A percentile compares a stretch with the other conserved stretches of the same genome.
Evolutionary conservation across 306 rosid species (phyloP).

Genomic region (Elaeagnus macrophylla): DNA sequence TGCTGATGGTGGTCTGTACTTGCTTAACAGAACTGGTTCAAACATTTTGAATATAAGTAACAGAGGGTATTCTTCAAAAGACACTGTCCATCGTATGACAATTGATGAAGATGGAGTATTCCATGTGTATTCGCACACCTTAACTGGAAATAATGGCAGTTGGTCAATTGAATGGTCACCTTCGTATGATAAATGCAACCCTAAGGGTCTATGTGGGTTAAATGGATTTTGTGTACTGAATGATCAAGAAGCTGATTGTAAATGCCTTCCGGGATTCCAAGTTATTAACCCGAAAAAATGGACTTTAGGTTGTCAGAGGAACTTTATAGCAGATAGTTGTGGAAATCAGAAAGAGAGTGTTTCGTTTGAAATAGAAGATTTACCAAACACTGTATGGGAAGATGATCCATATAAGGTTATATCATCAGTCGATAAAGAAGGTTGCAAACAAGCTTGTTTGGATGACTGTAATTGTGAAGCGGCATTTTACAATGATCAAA

Average conservation of each 20-base stretch:
- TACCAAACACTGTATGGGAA: background rate
- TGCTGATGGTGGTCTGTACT: conserved; percentile 11
- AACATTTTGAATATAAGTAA: background rate
- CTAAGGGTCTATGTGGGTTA: conserved; percentile 9
- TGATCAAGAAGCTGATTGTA: conserved; percentile 4
- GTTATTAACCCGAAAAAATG: background rate
- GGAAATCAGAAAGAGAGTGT: background rate
- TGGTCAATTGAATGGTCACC: conserved; percentile 8
- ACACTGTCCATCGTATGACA: background rate
- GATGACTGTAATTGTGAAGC: conserved; percentile 23
- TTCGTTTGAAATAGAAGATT: background rate
- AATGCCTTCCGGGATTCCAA: conserved; percentile 12
- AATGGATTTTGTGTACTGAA: conserved; percentile 8
- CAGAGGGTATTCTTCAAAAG: background rate
- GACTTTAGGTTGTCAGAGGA: conserved; percentile 17
- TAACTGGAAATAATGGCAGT: background rate
- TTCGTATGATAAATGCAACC: background rate
- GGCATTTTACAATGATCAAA: background rate
- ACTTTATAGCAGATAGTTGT: background rate
- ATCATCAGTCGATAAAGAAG: background rate
- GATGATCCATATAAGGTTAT: background rate
- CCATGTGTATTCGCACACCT: conserved; percentile 2
- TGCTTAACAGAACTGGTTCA: background rate
- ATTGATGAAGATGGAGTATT: conserved; percentile 14
- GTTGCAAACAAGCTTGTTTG: conserved; percentile 13